A percentile compares a stretch with the other conserved stretches of the same genome.
phyloP scores from a whole-genome alignment of 805 yeast genomes.

The Zygotorulaspora sp. region DNA sequence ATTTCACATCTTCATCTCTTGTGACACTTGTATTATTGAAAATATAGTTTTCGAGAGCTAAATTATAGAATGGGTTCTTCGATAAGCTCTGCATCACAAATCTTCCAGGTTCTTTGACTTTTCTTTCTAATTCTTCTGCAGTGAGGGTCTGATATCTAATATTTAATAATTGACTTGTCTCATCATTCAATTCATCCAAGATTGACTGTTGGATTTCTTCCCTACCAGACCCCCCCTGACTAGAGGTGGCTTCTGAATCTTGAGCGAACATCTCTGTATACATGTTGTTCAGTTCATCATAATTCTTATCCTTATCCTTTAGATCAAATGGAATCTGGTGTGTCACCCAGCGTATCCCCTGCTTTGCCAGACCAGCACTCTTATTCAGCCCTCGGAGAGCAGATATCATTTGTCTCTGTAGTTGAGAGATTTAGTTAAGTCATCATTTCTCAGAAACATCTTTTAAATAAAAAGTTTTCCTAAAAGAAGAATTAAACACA shows the following conservation, averaged over 20 bases:
- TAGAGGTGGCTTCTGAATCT: slow-evolving; percentile 1
- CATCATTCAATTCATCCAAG: slow-evolving; percentile 35
- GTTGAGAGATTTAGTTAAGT: too few species aligned
- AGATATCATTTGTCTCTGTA: too few species aligned
- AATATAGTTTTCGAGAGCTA: slow-evolving; percentile 77
- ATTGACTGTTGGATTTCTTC: slow-evolving; percentile 19
- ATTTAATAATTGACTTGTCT: slow-evolving; percentile 31
- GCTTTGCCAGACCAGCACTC: too few species aligned
- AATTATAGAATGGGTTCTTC: slow-evolving; percentile 64
- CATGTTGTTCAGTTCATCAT: slow-evolving; percentile 34
- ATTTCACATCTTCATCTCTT: slow-evolving; percentile 16
- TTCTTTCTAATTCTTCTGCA: slow-evolving; percentile 21
- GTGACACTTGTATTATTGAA: slow-evolving; percentile 57
- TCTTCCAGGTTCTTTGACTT: slow-evolving; percentile 44
- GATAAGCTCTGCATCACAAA: slow-evolving; percentile 50
- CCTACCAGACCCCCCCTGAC: background rate
- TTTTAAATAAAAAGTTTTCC: too few species aligned
- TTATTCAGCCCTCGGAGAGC: too few species aligned
- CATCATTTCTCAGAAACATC: too few species aligned
- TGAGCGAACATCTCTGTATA: slow-evolving; percentile 36
- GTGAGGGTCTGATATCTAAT: slow-evolving; percentile 13
- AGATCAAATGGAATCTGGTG: slow-evolving; percentile 21
- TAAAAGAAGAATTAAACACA: too few species aligned
- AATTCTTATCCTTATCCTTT: slow-evolving; percentile 24
- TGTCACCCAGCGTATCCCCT: background rate